Evolutionary conservation across 129 eudicot genomes (phyloP), one percentile per base, ranked within the genome.

Genomic region (Tagetes erecta): DNA sequence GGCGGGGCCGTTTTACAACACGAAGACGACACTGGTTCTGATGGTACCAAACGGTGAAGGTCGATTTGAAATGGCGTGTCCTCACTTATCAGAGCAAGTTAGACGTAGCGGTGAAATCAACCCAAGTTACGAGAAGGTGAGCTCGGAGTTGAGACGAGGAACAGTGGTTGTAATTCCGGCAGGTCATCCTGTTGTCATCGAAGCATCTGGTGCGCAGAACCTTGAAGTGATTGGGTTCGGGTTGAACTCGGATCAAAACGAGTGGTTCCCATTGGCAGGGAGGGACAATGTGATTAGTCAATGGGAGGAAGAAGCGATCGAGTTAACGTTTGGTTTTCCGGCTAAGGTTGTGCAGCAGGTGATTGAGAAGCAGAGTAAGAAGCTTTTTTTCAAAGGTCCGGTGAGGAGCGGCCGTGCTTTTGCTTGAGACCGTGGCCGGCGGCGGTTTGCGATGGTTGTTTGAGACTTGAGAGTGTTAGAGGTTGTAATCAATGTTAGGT

Each of bases 21-120:
- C 94, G 0, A 85, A 75, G 78, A 35, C 94, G 11, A 80, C 93
- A 0, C 78, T 67, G 71, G 73, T 86, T 0, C 14, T 79, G 0
- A 39, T 89, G 5, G 89, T 87, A 51, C 34, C 78, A 0, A 78
- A 80, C 0, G 97, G 97, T 8, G 70, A 64, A 3, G 96, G 94
- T 7, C 4, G 40, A 55, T 82, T 82, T 3, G 89, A 92, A 75
- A 92, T 92, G 97, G 96, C 91, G 20, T 86, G 91, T 27, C 91
- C 91, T 40, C 87, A 86, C 81, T 68, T 76, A 52, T 36, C 70
- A 14, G 66, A 81, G 47, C 81, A 81, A 76, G 4, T 11, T 3
- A 44, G 35, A 7, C 40, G 63, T 14, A 6, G 47, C 9, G 63
- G 64, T 63, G 71, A 51, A 4, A n/a, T 62, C 41, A 55, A 40